Conservation (phyloP, 129 eudicot genomes). For the Logfia minima region DNA sequence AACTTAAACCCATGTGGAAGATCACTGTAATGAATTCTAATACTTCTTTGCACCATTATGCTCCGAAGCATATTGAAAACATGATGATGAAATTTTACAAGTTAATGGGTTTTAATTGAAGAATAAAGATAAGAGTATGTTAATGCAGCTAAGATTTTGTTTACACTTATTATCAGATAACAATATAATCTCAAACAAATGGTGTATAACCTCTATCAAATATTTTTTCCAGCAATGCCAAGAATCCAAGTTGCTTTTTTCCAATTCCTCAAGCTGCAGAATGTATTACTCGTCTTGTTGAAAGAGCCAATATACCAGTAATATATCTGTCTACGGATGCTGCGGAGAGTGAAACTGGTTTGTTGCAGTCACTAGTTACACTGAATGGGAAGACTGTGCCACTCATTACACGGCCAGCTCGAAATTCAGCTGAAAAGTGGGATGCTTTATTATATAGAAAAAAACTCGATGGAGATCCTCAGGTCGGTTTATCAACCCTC, state of each 20-base stretch:
- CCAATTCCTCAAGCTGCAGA: slow-evolving; percentile 98
- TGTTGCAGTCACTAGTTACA: slow-evolving; percentile 67
- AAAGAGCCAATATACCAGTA: slow-evolving; percentile 78
- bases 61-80: background rate
- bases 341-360: slow-evolving; percentile 94
- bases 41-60: slow-evolving; percentile 10
- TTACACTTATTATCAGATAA: background rate
- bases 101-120: slow-evolving; percentile 3
- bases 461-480: slow-evolving; percentile 77
- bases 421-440: slow-evolving; percentile 93
- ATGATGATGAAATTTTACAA: background rate
- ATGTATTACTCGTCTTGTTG: slow-evolving; percentile 80
- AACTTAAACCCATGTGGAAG: slow-evolving; percentile 7
- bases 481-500: slow-evolving; percentile 47
- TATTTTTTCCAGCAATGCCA: slow-evolving; percentile 69
- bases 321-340: slow-evolving; percentile 99
- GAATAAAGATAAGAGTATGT: background rate
- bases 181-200: background rate
- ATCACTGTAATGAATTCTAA: background rate
- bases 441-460: slow-evolving; percentile 92
- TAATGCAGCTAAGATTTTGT: slow-evolving; percentile 1
- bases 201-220: slow-evolving; percentile 1
- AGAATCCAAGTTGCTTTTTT: slow-evolving; percentile 87
- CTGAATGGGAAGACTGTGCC: slow-evolving; percentile 82
- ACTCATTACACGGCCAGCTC: slow-evolving; percentile 77